Evolutionary conservation across 495 filamentous ascomycete species (phyloP).

Genomic region (Penicillium silybi): DNA sequence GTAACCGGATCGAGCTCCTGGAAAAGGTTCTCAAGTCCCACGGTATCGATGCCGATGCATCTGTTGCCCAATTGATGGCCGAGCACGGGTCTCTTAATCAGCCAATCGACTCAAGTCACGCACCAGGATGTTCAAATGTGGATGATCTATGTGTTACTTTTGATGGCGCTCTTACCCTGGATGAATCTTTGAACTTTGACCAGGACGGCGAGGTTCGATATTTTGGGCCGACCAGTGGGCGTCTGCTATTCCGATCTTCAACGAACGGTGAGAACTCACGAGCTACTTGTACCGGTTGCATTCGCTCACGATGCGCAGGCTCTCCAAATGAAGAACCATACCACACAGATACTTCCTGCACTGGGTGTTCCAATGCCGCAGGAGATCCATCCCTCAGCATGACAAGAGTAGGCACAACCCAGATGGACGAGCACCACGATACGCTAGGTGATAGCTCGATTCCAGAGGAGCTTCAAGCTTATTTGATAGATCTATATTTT

Average conservation of each 20-base stretch:
- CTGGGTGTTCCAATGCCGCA: not conserved
- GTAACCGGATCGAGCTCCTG: conserved; percentile 21
- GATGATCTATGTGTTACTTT: conserved; percentile 23
- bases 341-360: conserved; percentile 8
- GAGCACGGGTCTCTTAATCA: conserved; percentile 4
- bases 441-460: not conserved
- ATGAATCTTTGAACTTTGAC: conserved; percentile 31
- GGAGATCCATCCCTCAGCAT: not conserved
- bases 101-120: not conserved
- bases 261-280: conserved; percentile 6
- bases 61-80: conserved; percentile 18
- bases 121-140: conserved; percentile 6
- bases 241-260: conserved; percentile 20
- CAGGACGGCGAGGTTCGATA: conserved; percentile 30
- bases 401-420: not conserved
- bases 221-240: conserved; percentile 28
- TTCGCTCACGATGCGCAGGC: conserved; percentile 11
- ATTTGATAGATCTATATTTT: conserved; percentile 58
- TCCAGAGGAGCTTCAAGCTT: conserved; percentile 18
- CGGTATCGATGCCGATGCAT: conserved; percentile 23
- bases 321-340: conserved; percentile 6
- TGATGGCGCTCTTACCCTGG: conserved; percentile 24
- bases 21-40: conserved; percentile 19
- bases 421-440: not conserved
- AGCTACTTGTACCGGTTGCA: not conserved